Evolutionary conservation across 2,329 filamentous ascomycete species (phyloP).

Genomic region (Hypoxylon sp.): DNA sequence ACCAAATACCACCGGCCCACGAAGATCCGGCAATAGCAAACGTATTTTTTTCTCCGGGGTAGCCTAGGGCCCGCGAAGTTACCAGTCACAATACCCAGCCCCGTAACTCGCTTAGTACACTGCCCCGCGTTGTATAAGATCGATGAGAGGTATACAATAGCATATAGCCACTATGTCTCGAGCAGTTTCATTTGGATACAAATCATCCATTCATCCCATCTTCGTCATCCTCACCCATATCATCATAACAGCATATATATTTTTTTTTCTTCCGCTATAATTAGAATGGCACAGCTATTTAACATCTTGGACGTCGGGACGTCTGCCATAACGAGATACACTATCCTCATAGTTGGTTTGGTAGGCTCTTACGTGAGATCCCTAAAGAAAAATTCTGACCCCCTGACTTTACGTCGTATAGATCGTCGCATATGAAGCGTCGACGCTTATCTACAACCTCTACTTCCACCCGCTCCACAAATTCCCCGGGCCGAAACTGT

Average conservation of each 20-base stretch:
- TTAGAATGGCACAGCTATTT: constrained; percentile 21
- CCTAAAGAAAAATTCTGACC: constrained; percentile 4
- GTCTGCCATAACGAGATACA: constrained; percentile 36
- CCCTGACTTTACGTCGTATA: constrained; percentile 20
- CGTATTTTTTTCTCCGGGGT: neutral
- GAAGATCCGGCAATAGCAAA: constrained; percentile 17
- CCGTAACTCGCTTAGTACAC: constrained; percentile 4
- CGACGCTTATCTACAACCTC: constrained; percentile 45
- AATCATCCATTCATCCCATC: constrained; percentile 1
- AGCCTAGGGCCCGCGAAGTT: neutral
- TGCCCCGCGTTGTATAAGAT: constrained; percentile 19
- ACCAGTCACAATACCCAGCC: neutral
- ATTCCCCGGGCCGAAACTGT: constrained; percentile 45
- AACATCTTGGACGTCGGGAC: constrained; percentile 23
- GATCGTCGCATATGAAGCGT: constrained; percentile 39
- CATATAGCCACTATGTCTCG: neutral
- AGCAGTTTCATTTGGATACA: constrained; percentile 3
- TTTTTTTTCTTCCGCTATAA: neutral
- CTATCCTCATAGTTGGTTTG: constrained; percentile 30
- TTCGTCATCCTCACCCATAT: neutral
- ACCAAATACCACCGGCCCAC: constrained; percentile 6
- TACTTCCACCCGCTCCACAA: constrained; percentile 48
- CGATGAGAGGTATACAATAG: constrained; percentile 17
- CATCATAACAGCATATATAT: constrained; percentile 3
- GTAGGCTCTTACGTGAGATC: constrained; percentile 30